Base-by-base conservation (phyloP, 495 filamentous ascomycete species). In the Ascodesmis nigricans region DNA sequence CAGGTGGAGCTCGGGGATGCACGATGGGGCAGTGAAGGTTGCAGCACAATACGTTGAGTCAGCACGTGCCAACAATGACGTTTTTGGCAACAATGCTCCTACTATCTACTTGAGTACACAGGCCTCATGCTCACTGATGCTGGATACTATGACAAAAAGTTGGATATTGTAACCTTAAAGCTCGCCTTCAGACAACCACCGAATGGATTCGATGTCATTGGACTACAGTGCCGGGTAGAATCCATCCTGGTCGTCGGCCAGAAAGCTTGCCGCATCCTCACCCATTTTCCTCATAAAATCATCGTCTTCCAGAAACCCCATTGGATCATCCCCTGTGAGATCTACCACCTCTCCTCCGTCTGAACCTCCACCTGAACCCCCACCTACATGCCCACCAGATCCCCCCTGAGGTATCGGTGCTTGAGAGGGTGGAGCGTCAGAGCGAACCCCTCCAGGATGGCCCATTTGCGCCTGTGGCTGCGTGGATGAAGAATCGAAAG, bases 141-240 rank as follows among this genome's bases (percentile, higher is more conserved):
- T n/a, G n/a, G n/a, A n/a, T n/a, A n/a, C n/a, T n/a, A n/a, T n/a
- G n/a, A n/a, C n/a, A n/a, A n/a, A n/a, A n/a, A n/a, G n/a, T n/a
- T n/a, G n/a, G n/a, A n/a, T n/a, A n/a, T n/a, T n/a, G n/a, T n/a
- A n/a, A n/a, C n/a, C n/a, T n/a, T n/a, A n/a, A n/a, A n/a, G n/a
- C n/a, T n/a, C n/a, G n/a, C n/a, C n/a, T n/a, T n/a, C n/a, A n/a
- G n/a, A n/a, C n/a, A n/a, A n/a, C n/a, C n/a, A n/a, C n/a, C n/a
- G n/a, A n/a, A n/a, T n/a, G n/a, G n/a, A n/a, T n/a, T n/a, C n/a
- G n/a, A n/a, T n/a, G n/a, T n/a, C n/a, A n/a, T n/a, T n/a, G n/a
- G n/a, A 15, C 35, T 50, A 50, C 23, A 50, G 33, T 5, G 46
- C 49, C n/a, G 41, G 46, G 34, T 50, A 50, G 25, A 50, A 50